A percentile compares a stretch with the other conserved stretches of the same genome.
Evolutionary conservation across 1,284 basidiomycete genomes (phyloP).

Genomic region (Ustilago nuda): DNA sequence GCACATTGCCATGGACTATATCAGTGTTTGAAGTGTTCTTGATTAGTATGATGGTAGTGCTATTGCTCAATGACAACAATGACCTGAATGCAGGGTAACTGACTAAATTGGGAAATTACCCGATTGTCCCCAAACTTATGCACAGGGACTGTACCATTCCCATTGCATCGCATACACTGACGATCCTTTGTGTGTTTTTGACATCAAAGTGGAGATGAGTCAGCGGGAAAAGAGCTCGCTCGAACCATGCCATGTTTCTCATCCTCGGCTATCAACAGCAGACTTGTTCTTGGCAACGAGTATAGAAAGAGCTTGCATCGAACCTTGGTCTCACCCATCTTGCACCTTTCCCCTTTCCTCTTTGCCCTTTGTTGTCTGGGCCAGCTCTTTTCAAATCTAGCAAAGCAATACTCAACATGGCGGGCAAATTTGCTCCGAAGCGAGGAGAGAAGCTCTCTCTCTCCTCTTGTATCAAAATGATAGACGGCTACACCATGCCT

Average conservation of each 20-base stretch:
- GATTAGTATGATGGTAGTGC: too few species aligned
- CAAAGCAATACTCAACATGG: constrained; percentile 15
- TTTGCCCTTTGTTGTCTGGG: neutral
- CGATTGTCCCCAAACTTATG: too few species aligned
- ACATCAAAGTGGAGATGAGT: constrained; percentile 3
- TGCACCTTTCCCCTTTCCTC: neutral
- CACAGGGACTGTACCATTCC: neutral
- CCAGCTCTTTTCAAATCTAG: neutral
- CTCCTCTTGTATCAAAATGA: constrained; percentile 32
- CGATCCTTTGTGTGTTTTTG: neutral
- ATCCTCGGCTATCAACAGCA: neutral
- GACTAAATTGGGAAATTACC: too few species aligned
- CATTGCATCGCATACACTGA: neutral
- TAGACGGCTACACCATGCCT: constrained; percentile 43
- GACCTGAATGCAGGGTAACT: too few species aligned
- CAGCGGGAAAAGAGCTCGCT: neutral
- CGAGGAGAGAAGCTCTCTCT: constrained; percentile 30
- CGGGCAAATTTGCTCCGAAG: constrained; percentile 28
- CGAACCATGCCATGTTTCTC: neutral
- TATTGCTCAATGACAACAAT: too few species aligned
- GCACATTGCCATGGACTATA: too few species aligned
- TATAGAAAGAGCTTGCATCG: too few species aligned
- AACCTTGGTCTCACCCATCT: neutral
- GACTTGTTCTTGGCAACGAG: neutral
- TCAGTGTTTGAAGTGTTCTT: too few species aligned